A percentile compares a stretch with the other conserved stretches of the same genome.
These are phyloP conservation scores for Lyophyllum atratum DNA, from an alignment of 768 basidiomycete species.

Conservation along the genomic window DNA sequence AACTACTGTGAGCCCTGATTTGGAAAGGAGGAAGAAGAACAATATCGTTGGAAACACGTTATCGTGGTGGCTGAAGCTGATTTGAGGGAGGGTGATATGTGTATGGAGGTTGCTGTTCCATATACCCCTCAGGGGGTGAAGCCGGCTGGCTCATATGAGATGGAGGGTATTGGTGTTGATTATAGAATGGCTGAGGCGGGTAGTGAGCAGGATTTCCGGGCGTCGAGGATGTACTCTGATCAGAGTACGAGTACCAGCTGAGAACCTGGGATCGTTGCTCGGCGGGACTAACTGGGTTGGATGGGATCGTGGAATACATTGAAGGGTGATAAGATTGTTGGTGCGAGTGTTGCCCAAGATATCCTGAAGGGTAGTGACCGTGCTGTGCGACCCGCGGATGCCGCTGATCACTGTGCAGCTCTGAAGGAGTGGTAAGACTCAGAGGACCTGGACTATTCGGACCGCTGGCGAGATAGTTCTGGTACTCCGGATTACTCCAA, in stretches of 20 bases:
- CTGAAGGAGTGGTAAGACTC: neutral
- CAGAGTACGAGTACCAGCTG: slow-evolving; percentile 3
- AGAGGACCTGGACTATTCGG: neutral
- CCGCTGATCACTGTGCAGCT: slow-evolving; percentile 12
- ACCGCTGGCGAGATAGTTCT: neutral
- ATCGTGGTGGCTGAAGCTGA: neutral
- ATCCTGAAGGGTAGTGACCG: neutral
- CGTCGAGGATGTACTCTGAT: neutral
- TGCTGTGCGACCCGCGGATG: neutral
- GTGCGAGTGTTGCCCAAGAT: neutral
- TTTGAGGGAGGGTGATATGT: neutral
- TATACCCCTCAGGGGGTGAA: neutral
- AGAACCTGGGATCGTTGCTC: neutral
- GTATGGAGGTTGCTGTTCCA: neutral
- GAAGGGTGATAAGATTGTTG: neutral
- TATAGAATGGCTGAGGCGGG: neutral
- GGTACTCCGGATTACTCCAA: neutral
- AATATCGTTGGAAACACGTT: neutral
- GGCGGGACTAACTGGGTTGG: neutral
- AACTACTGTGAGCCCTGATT: neutral
- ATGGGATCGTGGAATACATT: neutral
- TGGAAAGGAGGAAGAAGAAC: neutral
- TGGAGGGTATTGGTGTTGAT: neutral
- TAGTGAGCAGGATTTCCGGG: neutral
- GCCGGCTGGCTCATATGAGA: neutral